Evolutionary conservation across 495 filamentous ascomycete species (phyloP).

Genomic region (Aspergillus mulundensis): DNA sequence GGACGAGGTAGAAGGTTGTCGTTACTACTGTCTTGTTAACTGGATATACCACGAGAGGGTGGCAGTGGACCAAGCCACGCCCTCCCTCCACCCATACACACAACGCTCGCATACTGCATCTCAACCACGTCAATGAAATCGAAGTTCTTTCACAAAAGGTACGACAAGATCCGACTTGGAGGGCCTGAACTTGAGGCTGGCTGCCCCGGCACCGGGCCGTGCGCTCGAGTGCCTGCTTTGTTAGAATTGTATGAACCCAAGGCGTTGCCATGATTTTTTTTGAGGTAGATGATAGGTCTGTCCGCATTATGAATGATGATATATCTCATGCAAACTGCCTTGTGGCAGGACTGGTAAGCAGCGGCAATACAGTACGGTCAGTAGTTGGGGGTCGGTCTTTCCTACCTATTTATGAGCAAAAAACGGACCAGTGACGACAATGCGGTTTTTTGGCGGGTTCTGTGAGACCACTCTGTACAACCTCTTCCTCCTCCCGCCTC

Average conservation of each 20-base stretch:
- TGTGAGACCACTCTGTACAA: slow-evolving; percentile 10
- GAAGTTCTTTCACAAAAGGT: neutral
- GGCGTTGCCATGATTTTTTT: slow-evolving; percentile 4
- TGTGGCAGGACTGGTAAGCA: slow-evolving; percentile 12
- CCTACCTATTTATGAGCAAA: neutral
- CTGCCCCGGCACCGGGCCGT: neutral
- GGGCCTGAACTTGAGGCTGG: neutral
- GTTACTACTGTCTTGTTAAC: slow-evolving; percentile 12
- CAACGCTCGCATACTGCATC: slow-evolving; percentile 2
- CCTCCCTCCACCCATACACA: neutral
- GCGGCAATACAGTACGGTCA: neutral
- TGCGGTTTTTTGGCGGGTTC: neutral
- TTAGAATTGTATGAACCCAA: slow-evolving; percentile 17
- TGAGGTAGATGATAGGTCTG: slow-evolving; percentile 14
- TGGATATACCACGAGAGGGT: slow-evolving; percentile 15
- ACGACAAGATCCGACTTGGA: neutral
- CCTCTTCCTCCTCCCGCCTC: neutral
- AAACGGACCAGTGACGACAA: neutral
- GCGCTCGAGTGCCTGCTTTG: neutral
- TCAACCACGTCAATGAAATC: slow-evolving; percentile 5
- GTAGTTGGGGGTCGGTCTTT: neutral
- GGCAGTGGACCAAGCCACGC: neutral
- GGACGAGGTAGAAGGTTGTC: slow-evolving; percentile 12
- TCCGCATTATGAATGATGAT: slow-evolving; percentile 11
- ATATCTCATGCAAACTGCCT: slow-evolving; percentile 18